Evolutionary conservation across 495 filamentous ascomycete species (phyloP).

Genomic region (Daldinia concentrica): DNA sequence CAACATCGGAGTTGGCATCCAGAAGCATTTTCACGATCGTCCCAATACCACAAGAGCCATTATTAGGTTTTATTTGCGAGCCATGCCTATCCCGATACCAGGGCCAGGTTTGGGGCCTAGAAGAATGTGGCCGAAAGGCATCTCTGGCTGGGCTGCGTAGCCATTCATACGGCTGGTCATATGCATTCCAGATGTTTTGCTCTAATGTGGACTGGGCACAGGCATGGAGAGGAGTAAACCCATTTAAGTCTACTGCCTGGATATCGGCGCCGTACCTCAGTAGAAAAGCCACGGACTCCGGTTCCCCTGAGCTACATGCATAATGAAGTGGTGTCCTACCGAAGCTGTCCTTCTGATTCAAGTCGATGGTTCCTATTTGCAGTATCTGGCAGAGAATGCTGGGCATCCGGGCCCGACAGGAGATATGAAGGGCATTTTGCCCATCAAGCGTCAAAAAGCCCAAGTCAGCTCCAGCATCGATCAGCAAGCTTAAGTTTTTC

Average conservation of each 20-base stretch:
- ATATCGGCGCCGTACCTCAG: background rate
- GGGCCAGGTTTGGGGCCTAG: background rate
- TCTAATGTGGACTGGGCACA: background rate
- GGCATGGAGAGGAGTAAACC: background rate
- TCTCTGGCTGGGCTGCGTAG: background rate
- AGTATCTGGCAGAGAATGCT: background rate
- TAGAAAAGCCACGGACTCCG: slow-evolving; percentile 1
- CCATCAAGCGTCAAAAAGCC: background rate
- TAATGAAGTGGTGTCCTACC: background rate
- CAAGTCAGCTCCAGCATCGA: background rate
- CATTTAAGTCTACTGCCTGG: background rate
- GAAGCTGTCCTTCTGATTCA: background rate
- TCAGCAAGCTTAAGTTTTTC: background rate
- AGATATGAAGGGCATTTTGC: background rate
- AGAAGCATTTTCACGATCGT: background rate
- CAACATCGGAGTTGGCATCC: background rate
- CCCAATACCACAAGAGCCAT: background rate
- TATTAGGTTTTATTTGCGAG: background rate
- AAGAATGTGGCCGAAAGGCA: background rate
- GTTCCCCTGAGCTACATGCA: background rate
- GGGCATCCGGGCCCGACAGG: background rate
- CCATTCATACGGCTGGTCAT: background rate
- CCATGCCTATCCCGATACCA: background rate
- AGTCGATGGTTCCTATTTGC: background rate
- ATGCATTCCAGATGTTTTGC: background rate